Evolutionary conservation across 805 yeast genomes (phyloP).

Genomic region (Yamadazyma akitaensis): DNA sequence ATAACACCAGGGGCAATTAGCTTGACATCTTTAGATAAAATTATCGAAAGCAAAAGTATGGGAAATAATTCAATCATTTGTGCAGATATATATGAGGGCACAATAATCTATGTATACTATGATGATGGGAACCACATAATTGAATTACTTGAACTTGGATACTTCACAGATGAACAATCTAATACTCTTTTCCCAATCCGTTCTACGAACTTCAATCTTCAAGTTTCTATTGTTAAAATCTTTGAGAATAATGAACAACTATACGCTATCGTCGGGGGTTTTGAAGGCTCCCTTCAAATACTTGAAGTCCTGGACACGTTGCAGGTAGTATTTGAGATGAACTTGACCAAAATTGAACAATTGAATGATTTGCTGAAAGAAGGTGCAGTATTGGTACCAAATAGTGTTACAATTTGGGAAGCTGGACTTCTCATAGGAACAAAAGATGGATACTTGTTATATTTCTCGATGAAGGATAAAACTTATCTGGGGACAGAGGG

Average conservation of each 20-base stretch:
- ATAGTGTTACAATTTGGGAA: conserved; percentile 14
- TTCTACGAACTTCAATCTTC: conserved; percentile 4
- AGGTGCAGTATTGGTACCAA: conserved; percentile 17
- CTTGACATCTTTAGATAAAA: conserved; percentile 9
- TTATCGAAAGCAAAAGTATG: neutral
- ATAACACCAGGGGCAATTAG: conserved; percentile 18
- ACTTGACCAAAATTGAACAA: neutral
- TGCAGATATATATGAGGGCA: neutral
- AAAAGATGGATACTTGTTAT: conserved; percentile 27
- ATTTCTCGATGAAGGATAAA: conserved; percentile 11
- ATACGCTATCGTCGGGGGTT: conserved; percentile 16
- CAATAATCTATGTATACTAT: neutral
- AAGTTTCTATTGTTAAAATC: conserved; percentile 16
- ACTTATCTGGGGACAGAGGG: neutral
- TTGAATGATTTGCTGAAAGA: neutral
- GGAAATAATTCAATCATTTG: conserved; percentile 1
- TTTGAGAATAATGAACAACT: neutral
- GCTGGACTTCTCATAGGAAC: conserved; percentile 26
- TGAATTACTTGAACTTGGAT: neutral
- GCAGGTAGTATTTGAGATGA: neutral
- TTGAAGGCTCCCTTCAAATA: conserved; percentile 14
- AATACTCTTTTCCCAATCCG: neutral
- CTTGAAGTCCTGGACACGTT: neutral
- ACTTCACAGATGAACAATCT: neutral
- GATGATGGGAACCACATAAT: neutral